Evolutionary conservation across 805 yeast genomes (phyloP), one percentile per base, ranked within the genome.

Genomic region (Candida sphagnicola): DNA sequence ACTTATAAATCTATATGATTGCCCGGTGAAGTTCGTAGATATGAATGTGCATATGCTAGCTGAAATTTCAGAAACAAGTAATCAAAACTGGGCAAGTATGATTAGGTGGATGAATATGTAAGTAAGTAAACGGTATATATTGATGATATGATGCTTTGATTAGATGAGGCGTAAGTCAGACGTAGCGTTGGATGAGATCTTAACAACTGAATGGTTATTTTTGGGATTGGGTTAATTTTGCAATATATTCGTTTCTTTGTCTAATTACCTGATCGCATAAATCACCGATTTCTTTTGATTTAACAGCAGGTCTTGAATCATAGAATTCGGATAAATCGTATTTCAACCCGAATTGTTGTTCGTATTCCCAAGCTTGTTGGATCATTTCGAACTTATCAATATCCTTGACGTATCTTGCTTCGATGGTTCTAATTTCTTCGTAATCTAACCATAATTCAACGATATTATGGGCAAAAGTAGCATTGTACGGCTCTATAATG

Each of bases 321-420:
- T 79, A 80, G 54, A 91, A 90, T 50, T 86, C 89, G 35, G 72
- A 67, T 43, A 91, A 70, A 49, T 78, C 80, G 44, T 75, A 75
- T 37, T 59, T 61, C 31, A 79, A 75, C 8, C 79, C 73, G 49
- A 70, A 75, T 46, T 69, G 67, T 49, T 78, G 81, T 65, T 88
- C 96, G 56, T 90, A 91, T 60, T 89, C 86, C 73, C 79, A 79
- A 28, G 90, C 82, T 65, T 86, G 87, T 48, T 84, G 74, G 47
- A 85, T 69, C 77, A 89, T 77, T 62, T 89, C 97, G 55, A 77
- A 85, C 69, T 91, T 91, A 62, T 91, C 98, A 44, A 93, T 79
- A 61, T 91, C 97, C 65, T 91, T 91, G 46, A 91, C 96, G 49
- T 87, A 86, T 39, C 81, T 72, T 10, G 97, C 96, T 60, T 91